phyloP scores from a whole-genome alignment of 1,284 basidiomycete species.

The Cutaneotrichosporon arboriforme region DNA sequence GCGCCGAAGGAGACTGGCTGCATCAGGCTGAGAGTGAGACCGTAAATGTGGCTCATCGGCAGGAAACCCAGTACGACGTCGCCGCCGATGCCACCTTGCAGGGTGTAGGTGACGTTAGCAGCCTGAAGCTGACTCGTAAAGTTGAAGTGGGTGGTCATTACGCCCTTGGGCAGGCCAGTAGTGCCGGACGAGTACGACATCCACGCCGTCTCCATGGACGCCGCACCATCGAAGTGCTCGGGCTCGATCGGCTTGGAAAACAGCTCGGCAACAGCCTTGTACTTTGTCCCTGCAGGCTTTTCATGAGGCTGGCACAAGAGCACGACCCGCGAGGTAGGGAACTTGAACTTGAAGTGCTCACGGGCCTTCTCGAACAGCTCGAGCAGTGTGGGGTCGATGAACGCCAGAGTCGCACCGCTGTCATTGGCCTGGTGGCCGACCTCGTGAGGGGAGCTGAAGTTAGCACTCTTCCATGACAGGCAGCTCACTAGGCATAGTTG shows the following conservation, averaged over 20 bases:
- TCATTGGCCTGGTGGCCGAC: conserved; percentile 50
- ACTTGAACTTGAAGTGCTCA: conserved; percentile 12
- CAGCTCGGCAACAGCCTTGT: conserved; percentile 8
- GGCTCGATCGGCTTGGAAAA: conserved; percentile 1
- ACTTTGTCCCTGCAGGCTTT: conserved; percentile 16
- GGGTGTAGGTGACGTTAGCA: conserved; percentile 2
- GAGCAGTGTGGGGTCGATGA: conserved; percentile 56
- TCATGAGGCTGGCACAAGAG: conserved; percentile 25
- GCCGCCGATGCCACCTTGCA: not conserved
- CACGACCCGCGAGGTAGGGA: conserved; percentile 24
- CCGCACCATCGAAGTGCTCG: conserved; percentile 11
- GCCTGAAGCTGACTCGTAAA: conserved; percentile 48
- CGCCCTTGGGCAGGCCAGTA: conserved; percentile 46
- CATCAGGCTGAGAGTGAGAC: conserved; percentile 50
- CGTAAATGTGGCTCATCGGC: conserved; percentile 21
- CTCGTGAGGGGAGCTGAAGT: conserved; percentile 37
- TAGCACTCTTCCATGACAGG: conserved; percentile 47
- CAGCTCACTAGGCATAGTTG: conserved; percentile 41
- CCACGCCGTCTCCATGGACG: conserved; percentile 11
- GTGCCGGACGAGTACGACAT: conserved; percentile 68
- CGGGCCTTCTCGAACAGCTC: conserved; percentile 28
- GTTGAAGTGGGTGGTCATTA: conserved; percentile 61
- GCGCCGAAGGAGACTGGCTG: conserved; percentile 58
- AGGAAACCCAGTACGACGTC: conserved; percentile 18
- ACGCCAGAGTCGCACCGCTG: conserved; percentile 55